Conservation (phyloP, 345 rosid genomes). For the Salix brachista region DNA sequence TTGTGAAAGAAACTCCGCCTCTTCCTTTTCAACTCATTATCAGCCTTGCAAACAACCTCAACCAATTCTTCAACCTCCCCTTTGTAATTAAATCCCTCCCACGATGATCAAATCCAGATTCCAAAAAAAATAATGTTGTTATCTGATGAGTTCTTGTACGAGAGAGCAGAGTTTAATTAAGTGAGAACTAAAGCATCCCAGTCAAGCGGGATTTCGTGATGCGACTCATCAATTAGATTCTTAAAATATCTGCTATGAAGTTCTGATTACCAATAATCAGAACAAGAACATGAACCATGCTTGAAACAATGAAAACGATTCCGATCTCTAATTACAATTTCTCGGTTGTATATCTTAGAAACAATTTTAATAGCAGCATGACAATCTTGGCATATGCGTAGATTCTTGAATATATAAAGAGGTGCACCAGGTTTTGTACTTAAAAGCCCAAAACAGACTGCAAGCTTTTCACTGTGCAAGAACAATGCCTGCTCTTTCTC, state of each 20-base stretch:
- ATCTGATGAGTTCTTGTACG: too few relatives aligned
- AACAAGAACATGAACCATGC: constrained; percentile 73
- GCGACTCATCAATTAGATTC: neutral
- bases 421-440: constrained; percentile 51
- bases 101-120: too few relatives aligned
- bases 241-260: neutral
- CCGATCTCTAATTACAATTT: constrained; percentile 70
- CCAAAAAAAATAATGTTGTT: too few relatives aligned
- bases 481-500: constrained; percentile 73
- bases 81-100: too few relatives aligned
- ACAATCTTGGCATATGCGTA: constrained; percentile 72
- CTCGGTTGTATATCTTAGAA: constrained; percentile 54
- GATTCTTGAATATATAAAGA: constrained; percentile 63
- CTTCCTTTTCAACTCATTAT: too few relatives aligned
- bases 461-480: constrained; percentile 76
- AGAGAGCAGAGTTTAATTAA: neutral
- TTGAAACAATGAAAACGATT: constrained; percentile 75
- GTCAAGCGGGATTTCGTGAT: neutral
- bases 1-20: too few relatives aligned
- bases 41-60: too few relatives aligned
- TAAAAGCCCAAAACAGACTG: constrained; percentile 67
- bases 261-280: constrained; percentile 62
- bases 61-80: too few relatives aligned
- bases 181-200: neutral
- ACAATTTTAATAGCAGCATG: constrained; percentile 66